Percentiles rank a stretch among this genome's conserved stretches.
Conservation (phyloP, 208 protist genomes). For the Leishmania guyanensis region DNA sequence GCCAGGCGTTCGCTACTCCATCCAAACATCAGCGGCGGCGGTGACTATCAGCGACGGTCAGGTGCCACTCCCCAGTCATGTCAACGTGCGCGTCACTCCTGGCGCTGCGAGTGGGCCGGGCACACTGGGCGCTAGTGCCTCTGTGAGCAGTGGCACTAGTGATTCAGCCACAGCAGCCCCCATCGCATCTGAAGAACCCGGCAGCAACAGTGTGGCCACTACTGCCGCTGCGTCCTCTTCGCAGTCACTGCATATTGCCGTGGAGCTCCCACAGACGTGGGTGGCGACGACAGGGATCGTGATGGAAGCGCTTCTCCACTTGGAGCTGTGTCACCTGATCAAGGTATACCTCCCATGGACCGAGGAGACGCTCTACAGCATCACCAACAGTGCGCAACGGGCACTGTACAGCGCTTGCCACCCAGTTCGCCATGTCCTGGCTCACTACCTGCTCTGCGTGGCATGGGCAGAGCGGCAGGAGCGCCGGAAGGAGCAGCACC, state of each 20-base stretch:
- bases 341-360: conserved; percentile 51
- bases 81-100: conserved; percentile 15
- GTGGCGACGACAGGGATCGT: conserved; percentile 42
- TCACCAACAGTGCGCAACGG: conserved; percentile 36
- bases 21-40: conserved; percentile 23
- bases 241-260: conserved; percentile 14
- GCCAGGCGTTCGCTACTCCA: conserved; percentile 28
- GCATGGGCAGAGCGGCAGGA: conserved; percentile 34
- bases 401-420: conserved; percentile 47
- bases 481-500: conserved; percentile 4
- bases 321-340: conserved; percentile 58
- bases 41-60: conserved; percentile 30
- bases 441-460: conserved; percentile 28
- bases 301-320: conserved; percentile 69
- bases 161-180: background rate
- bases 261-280: conserved; percentile 41
- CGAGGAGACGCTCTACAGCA: conserved; percentile 45
- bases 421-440: conserved; percentile 35
- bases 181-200: background rate
- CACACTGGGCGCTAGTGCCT: background rate
- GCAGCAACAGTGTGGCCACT: too few relatives aligned
- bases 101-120: background rate
- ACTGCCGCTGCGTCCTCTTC: background rate
- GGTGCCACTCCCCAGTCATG: conserved; percentile 14
- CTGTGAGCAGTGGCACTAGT: background rate